phyloP scores from a whole-genome alignment of 345 rosid species.

The Populus tremula region DNA sequence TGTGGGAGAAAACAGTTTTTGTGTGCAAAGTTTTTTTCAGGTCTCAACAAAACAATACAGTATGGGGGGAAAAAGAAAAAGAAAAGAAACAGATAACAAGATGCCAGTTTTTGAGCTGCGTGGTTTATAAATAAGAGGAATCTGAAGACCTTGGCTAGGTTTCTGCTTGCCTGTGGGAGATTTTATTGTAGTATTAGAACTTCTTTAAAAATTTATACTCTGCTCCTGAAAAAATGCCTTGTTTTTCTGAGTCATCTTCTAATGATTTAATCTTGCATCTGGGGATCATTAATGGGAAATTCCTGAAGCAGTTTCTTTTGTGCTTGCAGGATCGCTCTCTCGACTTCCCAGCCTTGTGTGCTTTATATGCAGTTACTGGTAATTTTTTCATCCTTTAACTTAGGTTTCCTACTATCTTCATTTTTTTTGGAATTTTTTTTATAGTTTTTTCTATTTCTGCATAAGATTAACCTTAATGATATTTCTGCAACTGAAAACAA shows the following conservation, averaged over 20 bases:
- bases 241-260: not conserved
- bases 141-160: not conserved
- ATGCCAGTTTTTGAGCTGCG: not conserved
- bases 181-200: not conserved
- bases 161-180: not conserved
- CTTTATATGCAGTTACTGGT: slow-evolving; percentile 97
- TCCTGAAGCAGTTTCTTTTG: slow-evolving; percentile 24
- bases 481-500: not conserved
- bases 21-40: not conserved
- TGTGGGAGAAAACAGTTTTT: not conserved
- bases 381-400: slow-evolving; percentile 21
- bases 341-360: slow-evolving; percentile 79
- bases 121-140: not conserved
- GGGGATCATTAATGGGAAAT: not conserved
- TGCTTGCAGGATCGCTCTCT: slow-evolving; percentile 88
- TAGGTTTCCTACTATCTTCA: not conserved
- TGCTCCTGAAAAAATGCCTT: not conserved
- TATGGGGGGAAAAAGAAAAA: not conserved
- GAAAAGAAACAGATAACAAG: not conserved
- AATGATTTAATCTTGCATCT: slow-evolving; percentile 5
- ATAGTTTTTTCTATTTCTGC: not conserved
- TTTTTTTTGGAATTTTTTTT: not conserved
- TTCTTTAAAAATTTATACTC: not conserved
- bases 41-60: not conserved
- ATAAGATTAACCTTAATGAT: not conserved